Evolutionary conservation across 2,329 filamentous ascomycete genomes (phyloP).

Genomic region (Clonostachys rosea): DNA sequence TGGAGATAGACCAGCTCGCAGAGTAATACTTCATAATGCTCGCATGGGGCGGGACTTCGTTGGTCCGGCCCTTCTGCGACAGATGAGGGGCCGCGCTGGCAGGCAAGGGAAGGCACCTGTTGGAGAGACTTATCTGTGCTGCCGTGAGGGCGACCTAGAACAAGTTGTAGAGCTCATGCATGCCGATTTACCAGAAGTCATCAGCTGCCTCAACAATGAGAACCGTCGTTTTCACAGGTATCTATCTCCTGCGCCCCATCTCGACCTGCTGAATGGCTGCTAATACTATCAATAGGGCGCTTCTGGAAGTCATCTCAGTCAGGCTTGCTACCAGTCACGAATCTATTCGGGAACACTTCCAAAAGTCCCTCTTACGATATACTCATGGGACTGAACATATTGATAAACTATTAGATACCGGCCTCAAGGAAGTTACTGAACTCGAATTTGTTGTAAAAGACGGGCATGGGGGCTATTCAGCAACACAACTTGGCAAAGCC

Average conservation of each 20-base stretch:
- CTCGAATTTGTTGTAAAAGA: conserved; percentile 51
- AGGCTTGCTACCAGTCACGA: conserved; percentile 61
- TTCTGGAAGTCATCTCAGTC: conserved; percentile 67
- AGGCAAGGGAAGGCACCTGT: conserved; percentile 75
- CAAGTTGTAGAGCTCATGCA: conserved; percentile 67
- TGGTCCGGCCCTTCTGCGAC: conserved; percentile 74
- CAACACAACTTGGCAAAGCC: conserved; percentile 64
- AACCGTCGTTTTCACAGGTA: conserved; percentile 65
- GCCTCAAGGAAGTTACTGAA: conserved; percentile 51
- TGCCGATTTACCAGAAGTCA: conserved; percentile 65
- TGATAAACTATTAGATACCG: conserved; percentile 48
- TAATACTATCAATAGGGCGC: conserved; percentile 41
- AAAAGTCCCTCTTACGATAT: conserved; percentile 61
- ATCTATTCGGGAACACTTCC: conserved; percentile 63
- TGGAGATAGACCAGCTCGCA: conserved; percentile 48
- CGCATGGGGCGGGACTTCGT: conserved; percentile 73
- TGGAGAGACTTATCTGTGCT: conserved; percentile 75
- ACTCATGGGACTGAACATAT: conserved; percentile 46
- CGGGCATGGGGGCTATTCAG: conserved; percentile 44
- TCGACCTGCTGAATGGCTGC: conserved; percentile 5
- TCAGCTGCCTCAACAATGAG: conserved; percentile 64
- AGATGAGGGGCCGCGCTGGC: conserved; percentile 76
- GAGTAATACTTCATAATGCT: conserved; percentile 72
- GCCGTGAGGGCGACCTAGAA: conserved; percentile 62
- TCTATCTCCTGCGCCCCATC: conserved; percentile 28